phyloP scores from a whole-genome alignment of 768 basidiomycete species.

The Russula earlei region DNA sequence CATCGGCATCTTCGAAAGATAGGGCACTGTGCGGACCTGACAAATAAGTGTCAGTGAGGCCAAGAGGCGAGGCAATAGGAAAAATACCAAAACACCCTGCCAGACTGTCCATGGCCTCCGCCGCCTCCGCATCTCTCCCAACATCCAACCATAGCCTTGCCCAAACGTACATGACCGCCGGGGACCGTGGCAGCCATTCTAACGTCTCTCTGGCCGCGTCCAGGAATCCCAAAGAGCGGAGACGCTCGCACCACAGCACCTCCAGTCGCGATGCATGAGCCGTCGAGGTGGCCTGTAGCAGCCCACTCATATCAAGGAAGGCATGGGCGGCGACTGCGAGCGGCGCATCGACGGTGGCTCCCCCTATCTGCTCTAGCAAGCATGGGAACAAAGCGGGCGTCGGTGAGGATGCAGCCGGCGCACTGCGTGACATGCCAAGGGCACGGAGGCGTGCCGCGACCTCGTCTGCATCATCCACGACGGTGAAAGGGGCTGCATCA shows the following conservation, averaged over 20 bases:
- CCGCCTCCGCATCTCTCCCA: slow-evolving; percentile 66
- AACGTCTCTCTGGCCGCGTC: slow-evolving; percentile 54
- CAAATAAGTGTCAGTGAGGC: slow-evolving; percentile 16
- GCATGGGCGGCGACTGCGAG: slow-evolving; percentile 56
- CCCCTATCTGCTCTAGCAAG: slow-evolving; percentile 45
- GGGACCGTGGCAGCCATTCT: slow-evolving; percentile 70
- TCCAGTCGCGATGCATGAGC: slow-evolving; percentile 60
- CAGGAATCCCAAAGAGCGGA: slow-evolving; percentile 55
- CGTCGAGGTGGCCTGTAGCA: slow-evolving; percentile 61
- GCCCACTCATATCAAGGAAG: slow-evolving; percentile 57
- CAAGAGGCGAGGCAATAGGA: not conserved
- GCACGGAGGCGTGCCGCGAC: slow-evolving; percentile 53
- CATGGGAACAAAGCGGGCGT: slow-evolving; percentile 56
- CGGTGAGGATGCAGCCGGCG: not conserved
- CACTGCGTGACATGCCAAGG: slow-evolving; percentile 53
- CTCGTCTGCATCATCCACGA: slow-evolving; percentile 39
- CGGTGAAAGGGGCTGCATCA: slow-evolving; percentile 26
- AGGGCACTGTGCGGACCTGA: slow-evolving; percentile 43
- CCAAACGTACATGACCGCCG: slow-evolving; percentile 65
- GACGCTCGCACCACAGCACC: slow-evolving; percentile 59
- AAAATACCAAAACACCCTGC: slow-evolving; percentile 62
- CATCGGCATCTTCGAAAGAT: slow-evolving; percentile 52
- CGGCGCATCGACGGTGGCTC: slow-evolving; percentile 28
- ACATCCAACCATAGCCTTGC: slow-evolving; percentile 56
- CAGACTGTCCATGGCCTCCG: slow-evolving; percentile 59